phyloP scores from a whole-genome alignment of 1,139 yeast genomes.

The Casaregolazyma lundiana region DNA sequence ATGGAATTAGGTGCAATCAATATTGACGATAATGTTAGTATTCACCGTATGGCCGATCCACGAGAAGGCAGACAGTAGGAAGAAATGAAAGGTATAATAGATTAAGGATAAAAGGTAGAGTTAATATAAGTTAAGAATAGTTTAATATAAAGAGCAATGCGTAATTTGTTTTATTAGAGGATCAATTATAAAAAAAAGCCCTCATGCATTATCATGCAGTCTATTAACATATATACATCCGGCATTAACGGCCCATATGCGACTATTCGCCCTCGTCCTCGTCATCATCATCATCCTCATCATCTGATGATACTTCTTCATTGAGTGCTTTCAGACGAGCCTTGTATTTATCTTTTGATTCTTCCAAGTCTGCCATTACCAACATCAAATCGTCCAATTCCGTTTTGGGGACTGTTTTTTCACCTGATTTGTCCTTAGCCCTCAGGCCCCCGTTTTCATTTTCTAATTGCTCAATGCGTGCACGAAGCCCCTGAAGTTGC shows the following conservation, averaged over 20 bases:
- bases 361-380: slow-evolving; percentile 70
- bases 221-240: slow-evolving; percentile 7
- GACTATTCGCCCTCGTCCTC: slow-evolving; percentile 43
- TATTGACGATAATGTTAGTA: slow-evolving; percentile 54
- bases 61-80: not conserved
- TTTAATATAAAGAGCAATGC: not conserved
- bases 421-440: slow-evolving; percentile 11
- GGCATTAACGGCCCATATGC: slow-evolving; percentile 24
- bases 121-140: not conserved
- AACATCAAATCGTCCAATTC: slow-evolving; percentile 77
- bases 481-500: not conserved
- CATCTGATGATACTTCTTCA: slow-evolving; percentile 38
- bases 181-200: not conserved
- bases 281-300: slow-evolving; percentile 51
- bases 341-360: slow-evolving; percentile 58
- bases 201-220: not conserved
- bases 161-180: not conserved
- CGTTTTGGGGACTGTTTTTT: slow-evolving; percentile 45
- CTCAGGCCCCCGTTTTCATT: slow-evolving; percentile 19
- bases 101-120: not conserved
- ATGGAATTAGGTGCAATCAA: slow-evolving; percentile 63
- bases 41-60: slow-evolving; percentile 66
- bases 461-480: slow-evolving; percentile 16
- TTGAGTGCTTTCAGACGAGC: slow-evolving; percentile 47
- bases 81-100: not conserved